These are phyloP conservation scores for Gymnopilus junonius DNA, from an alignment of 768 basidiomycete species.

Conservation along the genomic window DNA sequence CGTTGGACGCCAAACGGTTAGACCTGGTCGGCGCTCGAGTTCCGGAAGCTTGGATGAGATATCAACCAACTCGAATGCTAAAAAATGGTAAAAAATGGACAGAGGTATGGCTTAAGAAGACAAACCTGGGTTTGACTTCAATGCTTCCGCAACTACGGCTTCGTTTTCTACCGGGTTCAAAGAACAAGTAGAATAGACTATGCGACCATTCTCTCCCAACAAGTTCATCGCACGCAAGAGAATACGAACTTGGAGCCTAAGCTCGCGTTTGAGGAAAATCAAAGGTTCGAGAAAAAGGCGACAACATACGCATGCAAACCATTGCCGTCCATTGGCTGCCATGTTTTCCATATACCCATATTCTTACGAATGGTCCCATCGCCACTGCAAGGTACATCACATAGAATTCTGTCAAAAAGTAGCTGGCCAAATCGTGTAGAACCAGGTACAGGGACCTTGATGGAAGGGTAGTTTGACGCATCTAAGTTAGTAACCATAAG, in stretches of 20 bases:
- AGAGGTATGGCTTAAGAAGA: neutral
- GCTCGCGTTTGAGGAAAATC: neutral
- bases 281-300: neutral
- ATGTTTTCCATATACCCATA: constrained; percentile 90
- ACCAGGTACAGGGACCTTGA: constrained; percentile 51
- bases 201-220: constrained; percentile 79
- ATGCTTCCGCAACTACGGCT: constrained; percentile 87
- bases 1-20: constrained; percentile 80
- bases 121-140: constrained; percentile 72
- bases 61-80: constrained; percentile 82
- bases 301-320: constrained; percentile 78
- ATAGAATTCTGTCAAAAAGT: constrained; percentile 90
- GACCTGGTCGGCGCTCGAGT: constrained; percentile 77
- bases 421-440: constrained; percentile 52
- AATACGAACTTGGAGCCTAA: constrained; percentile 90
- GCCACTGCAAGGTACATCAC: constrained; percentile 97
- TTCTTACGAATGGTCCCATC: constrained; percentile 98
- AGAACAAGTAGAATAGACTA: constrained; percentile 98
- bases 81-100: neutral
- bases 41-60: constrained; percentile 71
- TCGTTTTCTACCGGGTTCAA: constrained; percentile 98
- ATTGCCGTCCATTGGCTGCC: constrained; percentile 89
- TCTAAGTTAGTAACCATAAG: constrained; percentile 97
- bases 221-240: constrained; percentile 92
- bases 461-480: constrained; percentile 81